A percentile compares a stretch with the other conserved stretches of the same genome.
phyloP scores from a whole-genome alignment of 257 asterid genomes.

The Cruciata laevipes region DNA sequence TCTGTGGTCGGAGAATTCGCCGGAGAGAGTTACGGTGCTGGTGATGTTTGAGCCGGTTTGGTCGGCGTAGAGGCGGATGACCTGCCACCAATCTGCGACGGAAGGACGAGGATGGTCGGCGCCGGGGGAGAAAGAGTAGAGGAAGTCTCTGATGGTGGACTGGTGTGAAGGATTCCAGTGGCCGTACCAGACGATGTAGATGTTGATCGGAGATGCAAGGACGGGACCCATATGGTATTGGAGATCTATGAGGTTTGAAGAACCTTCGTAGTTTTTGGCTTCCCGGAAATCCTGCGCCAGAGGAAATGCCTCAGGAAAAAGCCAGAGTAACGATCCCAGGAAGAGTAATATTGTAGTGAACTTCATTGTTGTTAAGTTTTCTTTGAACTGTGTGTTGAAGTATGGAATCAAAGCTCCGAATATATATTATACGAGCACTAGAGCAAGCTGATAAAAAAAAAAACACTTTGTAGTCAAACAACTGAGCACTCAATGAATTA shows the following conservation, averaged over 20 bases:
- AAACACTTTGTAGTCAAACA: too few species aligned
- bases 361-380: constrained; percentile 16
- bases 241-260: constrained; percentile 57
- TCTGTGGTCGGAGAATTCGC: constrained; percentile 39
- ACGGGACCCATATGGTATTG: constrained; percentile 85
- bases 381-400: neutral
- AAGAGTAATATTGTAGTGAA: constrained; percentile 13
- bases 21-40: constrained; percentile 25
- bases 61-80: constrained; percentile 53
- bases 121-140: constrained; percentile 43
- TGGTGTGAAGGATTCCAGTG: constrained; percentile 52
- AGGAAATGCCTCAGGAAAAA: constrained; percentile 23
- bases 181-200: constrained; percentile 78
- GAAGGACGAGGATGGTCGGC: constrained; percentile 43
- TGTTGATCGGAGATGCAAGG: constrained; percentile 46
- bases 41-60: constrained; percentile 57
- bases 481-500: too few species aligned
- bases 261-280: constrained; percentile 60
- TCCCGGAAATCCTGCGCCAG: constrained; percentile 17
- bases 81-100: constrained; percentile 73
- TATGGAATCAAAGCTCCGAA: neutral
- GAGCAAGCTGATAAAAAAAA: too few species aligned
- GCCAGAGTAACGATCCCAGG: constrained; percentile 17
- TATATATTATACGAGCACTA: neutral
- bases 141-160: constrained; percentile 58